These are phyloP conservation scores for Serpula lacrymans DNA, from an alignment of 768 basidiomycete genomes.

Conservation along the genomic window DNA sequence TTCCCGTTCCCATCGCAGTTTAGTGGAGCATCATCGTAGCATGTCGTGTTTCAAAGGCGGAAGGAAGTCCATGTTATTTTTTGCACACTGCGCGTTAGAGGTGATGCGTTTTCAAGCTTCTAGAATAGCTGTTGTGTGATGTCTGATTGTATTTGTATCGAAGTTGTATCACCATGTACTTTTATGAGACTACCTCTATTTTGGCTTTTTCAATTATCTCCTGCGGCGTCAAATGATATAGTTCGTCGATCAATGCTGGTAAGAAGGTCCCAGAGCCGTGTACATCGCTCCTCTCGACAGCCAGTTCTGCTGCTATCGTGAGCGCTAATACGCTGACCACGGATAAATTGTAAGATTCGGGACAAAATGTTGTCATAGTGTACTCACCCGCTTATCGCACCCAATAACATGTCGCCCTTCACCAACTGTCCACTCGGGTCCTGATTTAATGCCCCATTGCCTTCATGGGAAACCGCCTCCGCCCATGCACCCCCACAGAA, in stretches of 20 bases:
- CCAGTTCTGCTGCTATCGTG: conserved; percentile 59
- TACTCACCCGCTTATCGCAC: conserved; percentile 72
- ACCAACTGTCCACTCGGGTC: conserved; percentile 53
- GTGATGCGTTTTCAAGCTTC: too few species aligned
- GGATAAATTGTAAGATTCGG: neutral
- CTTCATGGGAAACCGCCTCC: conserved; percentile 25
- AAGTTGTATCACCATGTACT: neutral
- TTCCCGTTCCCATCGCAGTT: too few species aligned
- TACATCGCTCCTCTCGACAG: conserved; percentile 49
- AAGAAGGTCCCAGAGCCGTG: conserved; percentile 64
- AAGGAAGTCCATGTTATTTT: too few species aligned
- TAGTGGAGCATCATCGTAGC: neutral
- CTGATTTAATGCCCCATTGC: conserved; percentile 9
- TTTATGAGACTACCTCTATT: conserved; percentile 18
- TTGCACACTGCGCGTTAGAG: too few species aligned
- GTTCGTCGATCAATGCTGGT: conserved; percentile 61
- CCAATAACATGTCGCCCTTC: conserved; percentile 75
- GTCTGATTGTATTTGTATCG: neutral
- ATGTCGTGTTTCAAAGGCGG: neutral
- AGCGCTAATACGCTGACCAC: conserved; percentile 48
- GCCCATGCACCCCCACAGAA: conserved; percentile 70
- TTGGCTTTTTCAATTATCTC: conserved; percentile 26
- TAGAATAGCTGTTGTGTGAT: neutral
- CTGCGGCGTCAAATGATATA: conserved; percentile 42
- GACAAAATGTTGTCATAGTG: neutral